Evolutionary conservation across 2,329 filamentous ascomycete genomes (phyloP).

Genomic region (Aspergillus piperis): DNA sequence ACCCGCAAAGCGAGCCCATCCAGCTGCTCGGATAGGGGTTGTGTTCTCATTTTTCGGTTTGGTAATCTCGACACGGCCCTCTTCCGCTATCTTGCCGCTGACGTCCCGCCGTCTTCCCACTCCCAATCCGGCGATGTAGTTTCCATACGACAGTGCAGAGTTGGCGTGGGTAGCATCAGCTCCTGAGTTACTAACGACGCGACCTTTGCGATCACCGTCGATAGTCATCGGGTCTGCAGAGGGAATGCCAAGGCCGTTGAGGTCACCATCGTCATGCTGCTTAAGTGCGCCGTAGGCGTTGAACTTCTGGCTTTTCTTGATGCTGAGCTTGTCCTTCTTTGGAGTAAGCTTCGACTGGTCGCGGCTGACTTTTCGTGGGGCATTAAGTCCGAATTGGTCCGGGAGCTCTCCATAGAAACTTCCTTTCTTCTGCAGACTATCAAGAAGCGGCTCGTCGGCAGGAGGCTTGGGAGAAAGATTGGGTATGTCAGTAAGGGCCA

Average conservation of each 20-base stretch:
- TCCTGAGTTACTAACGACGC: conserved; percentile 47
- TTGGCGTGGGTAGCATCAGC: conserved; percentile 35
- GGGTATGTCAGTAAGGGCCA: conserved; percentile 35
- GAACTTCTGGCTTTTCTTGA: conserved; percentile 36
- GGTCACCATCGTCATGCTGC: conserved; percentile 31
- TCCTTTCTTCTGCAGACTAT: conserved; percentile 34
- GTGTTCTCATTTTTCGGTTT: conserved; percentile 17
- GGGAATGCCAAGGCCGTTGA: conserved; percentile 16
- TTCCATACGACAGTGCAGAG: conserved; percentile 42
- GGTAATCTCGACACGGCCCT: conserved; percentile 41
- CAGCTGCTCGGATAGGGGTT: conserved; percentile 40
- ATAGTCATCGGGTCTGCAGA: conserved; percentile 15
- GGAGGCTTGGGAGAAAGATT: conserved; percentile 36
- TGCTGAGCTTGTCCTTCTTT: conserved; percentile 35
- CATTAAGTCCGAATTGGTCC: conserved; percentile 22
- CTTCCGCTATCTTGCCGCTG: conserved; percentile 50
- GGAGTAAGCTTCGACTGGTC: conserved; percentile 16
- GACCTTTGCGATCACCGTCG: conserved; percentile 44
- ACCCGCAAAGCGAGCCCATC: conserved; percentile 51
- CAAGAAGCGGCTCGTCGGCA: conserved; percentile 27
- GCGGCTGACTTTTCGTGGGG: conserved; percentile 26
- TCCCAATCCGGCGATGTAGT: conserved; percentile 46
- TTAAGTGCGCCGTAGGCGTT: conserved; percentile 39
- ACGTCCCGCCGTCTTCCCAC: conserved; percentile 51
- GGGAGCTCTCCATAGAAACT: conserved; percentile 45